Base-by-base conservation (phyloP, 768 basidiomycete genomes). In the Naganishia vaughanmartiniae region DNA sequence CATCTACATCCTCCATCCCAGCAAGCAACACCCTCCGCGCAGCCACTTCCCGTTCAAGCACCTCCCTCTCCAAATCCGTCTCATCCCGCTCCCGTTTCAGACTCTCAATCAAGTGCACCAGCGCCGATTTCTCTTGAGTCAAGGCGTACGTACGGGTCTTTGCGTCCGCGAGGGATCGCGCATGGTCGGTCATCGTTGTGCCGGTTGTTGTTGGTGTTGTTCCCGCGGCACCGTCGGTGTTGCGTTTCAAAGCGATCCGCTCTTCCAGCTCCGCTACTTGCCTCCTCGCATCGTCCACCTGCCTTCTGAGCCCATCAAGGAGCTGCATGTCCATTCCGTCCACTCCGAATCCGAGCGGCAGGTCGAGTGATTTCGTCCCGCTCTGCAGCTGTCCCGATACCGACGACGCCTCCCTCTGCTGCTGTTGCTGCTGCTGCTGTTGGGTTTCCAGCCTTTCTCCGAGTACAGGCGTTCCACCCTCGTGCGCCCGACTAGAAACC, bases 41-140 rank as follows among this genome's bases (percentile, higher is more conserved):
- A 36, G 68, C 34, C 26, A 69, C 51, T 57, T 72, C 72, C 9
- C 69, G 58, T 15, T 73, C 55, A 48, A 76, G 51, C 39, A 56
- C 67, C 34, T 54, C 48, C 2, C 67, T 72, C 71, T 67, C 57
- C 55, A 26, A 34, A 21, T 51, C 76, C 46, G 70, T 67, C 63
- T 48, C 39, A 15, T 76, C 72, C 24, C 69, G 67, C 48, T 80
- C 79, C 17, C 45, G 39, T 28, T 74, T 66, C 36, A 80, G 51
- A 55, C 73, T 67, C 10, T 58, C 55, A 33, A 77, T 60, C 15
- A 78, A 48, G 14, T 72, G 31, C 14, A 73, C 54, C 21, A 78
- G 70, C 21, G 71, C 57, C 7, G 46, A 33, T 30, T 55, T 67
- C 54, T 68, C 71, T 26, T 54, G 28, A 0, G 21, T 26, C n/a